Evolutionary conservation across 768 basidiomycete genomes (phyloP).

Genomic region (Galerina sulciceps): DNA sequence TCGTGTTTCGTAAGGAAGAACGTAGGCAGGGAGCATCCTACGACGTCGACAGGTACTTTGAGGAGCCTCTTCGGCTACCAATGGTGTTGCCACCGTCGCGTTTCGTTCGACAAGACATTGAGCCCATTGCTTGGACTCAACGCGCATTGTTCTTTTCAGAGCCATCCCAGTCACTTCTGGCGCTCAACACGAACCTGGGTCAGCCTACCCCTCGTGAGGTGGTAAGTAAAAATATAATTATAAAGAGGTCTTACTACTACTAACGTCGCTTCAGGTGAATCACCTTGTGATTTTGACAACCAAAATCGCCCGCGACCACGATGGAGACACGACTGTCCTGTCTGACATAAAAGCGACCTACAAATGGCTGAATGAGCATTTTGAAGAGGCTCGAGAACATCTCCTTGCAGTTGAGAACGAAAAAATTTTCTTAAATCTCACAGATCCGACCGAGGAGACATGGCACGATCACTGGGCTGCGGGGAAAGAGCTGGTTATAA

Average conservation of each 20-base stretch:
- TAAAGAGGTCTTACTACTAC: background rate
- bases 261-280: slow-evolving; percentile 7
- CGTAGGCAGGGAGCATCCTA: slow-evolving; percentile 14
- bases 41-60: slow-evolving; percentile 3
- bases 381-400: slow-evolving; percentile 23
- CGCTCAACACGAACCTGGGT: slow-evolving; percentile 19
- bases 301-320: slow-evolving; percentile 15
- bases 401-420: slow-evolving; percentile 23
- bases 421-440: slow-evolving; percentile 49
- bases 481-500: slow-evolving; percentile 42
- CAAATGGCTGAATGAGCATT: slow-evolving; percentile 23
- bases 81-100: slow-evolving; percentile 16
- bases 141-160: slow-evolving; percentile 16
- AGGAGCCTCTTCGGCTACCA: background rate
- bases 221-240: slow-evolving; percentile 14
- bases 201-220: slow-evolving; percentile 23
- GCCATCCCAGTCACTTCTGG: slow-evolving; percentile 13
- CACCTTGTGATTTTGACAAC: slow-evolving; percentile 19
- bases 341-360: slow-evolving; percentile 26
- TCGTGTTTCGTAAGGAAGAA: slow-evolving; percentile 35
- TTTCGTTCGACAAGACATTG: slow-evolving; percentile 19
- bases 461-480: slow-evolving; percentile 39
- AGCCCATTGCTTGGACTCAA: slow-evolving; percentile 30
- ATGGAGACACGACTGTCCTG: slow-evolving; percentile 10
- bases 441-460: slow-evolving; percentile 33